Conservation (phyloP, 2,329 filamentous ascomycete species). For the Ascochyta viciae-villosae region DNA sequence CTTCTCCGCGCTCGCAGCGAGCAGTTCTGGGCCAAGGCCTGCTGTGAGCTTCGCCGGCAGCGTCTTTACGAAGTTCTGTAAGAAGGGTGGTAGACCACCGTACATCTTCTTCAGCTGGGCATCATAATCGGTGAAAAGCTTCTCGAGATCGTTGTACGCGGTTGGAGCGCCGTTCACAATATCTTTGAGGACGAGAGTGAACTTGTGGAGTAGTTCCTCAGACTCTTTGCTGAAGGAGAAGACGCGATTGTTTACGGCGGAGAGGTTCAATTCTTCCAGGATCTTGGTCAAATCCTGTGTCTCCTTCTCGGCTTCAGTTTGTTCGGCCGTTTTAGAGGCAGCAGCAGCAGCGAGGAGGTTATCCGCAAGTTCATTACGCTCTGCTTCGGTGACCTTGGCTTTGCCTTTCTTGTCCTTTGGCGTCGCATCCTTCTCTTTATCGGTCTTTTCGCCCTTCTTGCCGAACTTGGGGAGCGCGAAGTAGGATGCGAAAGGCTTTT, state of each 20-base stretch:
- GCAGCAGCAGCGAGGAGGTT: slow-evolving; percentile 44
- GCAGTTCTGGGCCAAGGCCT: slow-evolving; percentile 78
- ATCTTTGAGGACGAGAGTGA: slow-evolving; percentile 91
- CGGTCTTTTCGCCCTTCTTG: slow-evolving; percentile 39
- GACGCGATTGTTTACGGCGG: slow-evolving; percentile 83
- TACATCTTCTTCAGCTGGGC: slow-evolving; percentile 70
- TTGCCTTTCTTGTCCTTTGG: slow-evolving; percentile 34
- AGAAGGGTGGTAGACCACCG: slow-evolving; percentile 72
- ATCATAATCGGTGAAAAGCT: slow-evolving; percentile 68
- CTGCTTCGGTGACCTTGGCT: slow-evolving; percentile 44
- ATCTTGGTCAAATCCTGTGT: slow-evolving; percentile 77
- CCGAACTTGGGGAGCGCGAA: slow-evolving; percentile 40
- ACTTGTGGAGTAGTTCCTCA: slow-evolving; percentile 79
- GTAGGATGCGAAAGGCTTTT: slow-evolving; percentile 48
- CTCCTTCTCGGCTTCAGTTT: slow-evolving; percentile 60
- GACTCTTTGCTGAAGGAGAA: slow-evolving; percentile 86
- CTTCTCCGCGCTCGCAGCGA: slow-evolving; percentile 79
- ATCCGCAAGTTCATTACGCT: slow-evolving; percentile 45
- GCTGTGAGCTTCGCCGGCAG: slow-evolving; percentile 82
- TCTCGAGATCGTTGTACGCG: slow-evolving; percentile 87
- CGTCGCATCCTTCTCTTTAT: slow-evolving; percentile 41
- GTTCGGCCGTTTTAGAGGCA: slow-evolving; percentile 40
- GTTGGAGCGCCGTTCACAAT: slow-evolving; percentile 91
- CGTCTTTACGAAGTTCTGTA: slow-evolving; percentile 86
- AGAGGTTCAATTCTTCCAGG: slow-evolving; percentile 83